These are phyloP conservation scores for Pulicaria dysenterica DNA, from an alignment of 129 eudicot species.

Conservation along the genomic window DNA sequence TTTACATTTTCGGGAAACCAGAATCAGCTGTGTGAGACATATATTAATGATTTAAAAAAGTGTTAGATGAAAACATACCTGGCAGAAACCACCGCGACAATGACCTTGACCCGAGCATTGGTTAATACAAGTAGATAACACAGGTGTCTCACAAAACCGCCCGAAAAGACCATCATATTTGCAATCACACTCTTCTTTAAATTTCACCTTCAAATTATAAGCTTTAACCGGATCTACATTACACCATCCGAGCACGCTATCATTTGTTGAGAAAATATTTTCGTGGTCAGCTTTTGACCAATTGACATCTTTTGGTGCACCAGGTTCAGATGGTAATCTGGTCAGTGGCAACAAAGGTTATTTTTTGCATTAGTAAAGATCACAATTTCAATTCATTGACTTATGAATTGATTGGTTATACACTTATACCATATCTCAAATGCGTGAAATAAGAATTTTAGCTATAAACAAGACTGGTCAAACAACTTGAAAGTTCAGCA, in stretches of 20 bases:
- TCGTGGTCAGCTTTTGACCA: conserved; percentile 76
- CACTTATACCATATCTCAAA: not conserved
- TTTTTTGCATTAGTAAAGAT: conserved; percentile 1
- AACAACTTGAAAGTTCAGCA: not conserved
- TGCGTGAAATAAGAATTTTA: not conserved
- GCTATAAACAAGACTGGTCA: not conserved
- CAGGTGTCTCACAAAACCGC: conserved; percentile 74
- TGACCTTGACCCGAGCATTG: conserved; percentile 87
- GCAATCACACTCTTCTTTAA: conserved; percentile 93
- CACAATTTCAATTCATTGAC: not conserved
- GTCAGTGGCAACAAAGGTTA: not conserved
- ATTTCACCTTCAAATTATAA: conserved; percentile 53
- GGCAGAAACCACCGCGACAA: conserved; percentile 95
- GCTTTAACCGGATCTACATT: conserved; percentile 82
- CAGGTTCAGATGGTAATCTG: conserved; percentile 68
- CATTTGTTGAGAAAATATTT: conserved; percentile 68
- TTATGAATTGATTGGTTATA: not conserved
- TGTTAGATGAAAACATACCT: conserved; percentile 48
- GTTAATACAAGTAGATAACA: conserved; percentile 70
- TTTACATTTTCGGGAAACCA: not conserved
- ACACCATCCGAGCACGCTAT: conserved; percentile 80
- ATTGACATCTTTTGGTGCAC: conserved; percentile 47
- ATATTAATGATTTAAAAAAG: not conserved
- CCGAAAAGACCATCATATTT: conserved; percentile 91
- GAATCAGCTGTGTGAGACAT: not conserved